phyloP scores from a whole-genome alignment of 176 grass and related monocot genomes.

The Bromus sterilis region DNA sequence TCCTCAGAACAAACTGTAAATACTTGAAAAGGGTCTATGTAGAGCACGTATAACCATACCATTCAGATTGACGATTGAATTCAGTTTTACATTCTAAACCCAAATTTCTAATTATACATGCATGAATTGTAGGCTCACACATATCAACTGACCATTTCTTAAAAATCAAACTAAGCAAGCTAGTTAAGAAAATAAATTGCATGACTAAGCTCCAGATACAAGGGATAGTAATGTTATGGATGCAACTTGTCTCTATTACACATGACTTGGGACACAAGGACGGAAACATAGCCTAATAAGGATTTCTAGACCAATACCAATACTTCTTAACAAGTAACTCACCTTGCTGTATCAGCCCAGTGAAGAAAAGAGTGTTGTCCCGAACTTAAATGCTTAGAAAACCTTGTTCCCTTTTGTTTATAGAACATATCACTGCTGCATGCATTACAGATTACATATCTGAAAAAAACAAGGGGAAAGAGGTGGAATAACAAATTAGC shows the following conservation, averaged over 20 bases:
- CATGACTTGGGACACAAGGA: too few relatives aligned
- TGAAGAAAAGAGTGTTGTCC: slow-evolving; percentile 94
- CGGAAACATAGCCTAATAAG: too few relatives aligned
- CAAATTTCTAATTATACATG: neutral
- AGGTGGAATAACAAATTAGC: slow-evolving; percentile 15
- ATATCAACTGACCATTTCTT: slow-evolving; percentile 11
- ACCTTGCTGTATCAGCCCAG: slow-evolving; percentile 86
- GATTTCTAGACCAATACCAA: too few relatives aligned
- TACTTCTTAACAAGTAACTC: too few relatives aligned
- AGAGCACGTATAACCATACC: neutral
- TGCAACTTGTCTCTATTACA: too few relatives aligned
- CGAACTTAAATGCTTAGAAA: slow-evolving; percentile 58
- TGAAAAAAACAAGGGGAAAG: slow-evolving; percentile 39
- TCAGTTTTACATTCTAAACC: neutral
- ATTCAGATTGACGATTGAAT: neutral
- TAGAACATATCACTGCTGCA: slow-evolving; percentile 78
- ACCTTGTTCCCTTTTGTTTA: slow-evolving; percentile 87
- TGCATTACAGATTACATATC: slow-evolving; percentile 96
- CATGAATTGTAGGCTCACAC: neutral
- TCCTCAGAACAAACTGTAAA: slow-evolving; percentile 13
- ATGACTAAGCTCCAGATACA: neutral
- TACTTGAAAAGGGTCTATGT: neutral
- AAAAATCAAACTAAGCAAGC: slow-evolving; percentile 11
- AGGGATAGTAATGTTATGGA: too few relatives aligned
- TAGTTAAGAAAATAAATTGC: neutral